These are phyloP conservation scores for Solanum pinnatisectum DNA, from an alignment of 257 asterid species.

Conservation along the genomic window DNA sequence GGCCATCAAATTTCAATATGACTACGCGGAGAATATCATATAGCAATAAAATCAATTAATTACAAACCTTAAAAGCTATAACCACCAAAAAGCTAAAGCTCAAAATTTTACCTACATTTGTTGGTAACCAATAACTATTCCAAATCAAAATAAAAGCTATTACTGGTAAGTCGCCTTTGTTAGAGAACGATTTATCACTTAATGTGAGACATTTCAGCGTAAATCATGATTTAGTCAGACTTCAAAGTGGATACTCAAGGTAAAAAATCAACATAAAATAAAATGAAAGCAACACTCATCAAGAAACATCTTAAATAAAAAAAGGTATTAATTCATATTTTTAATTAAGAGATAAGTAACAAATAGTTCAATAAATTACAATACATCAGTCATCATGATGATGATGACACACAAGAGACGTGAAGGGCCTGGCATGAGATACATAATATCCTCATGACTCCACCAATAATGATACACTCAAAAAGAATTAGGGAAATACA, in stretches of 20 bases:
- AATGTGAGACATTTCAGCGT: accelerated
- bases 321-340: not conserved
- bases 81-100: not conserved
- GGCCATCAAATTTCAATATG: not conserved
- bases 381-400: not conserved
- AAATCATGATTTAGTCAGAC: accelerated
- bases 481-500: not conserved
- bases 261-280: too few species aligned
- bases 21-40: not conserved
- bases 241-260: accelerated
- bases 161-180: too few species aligned
- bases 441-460: not conserved
- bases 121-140: not conserved
- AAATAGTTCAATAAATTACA: not conserved
- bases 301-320: not conserved
- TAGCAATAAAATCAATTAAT: not conserved
- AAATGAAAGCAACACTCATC: not conserved
- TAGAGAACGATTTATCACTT: accelerated
- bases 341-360: not conserved
- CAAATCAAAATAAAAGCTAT: not conserved
- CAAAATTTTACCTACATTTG: not conserved
- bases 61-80: not conserved
- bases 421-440: not conserved
- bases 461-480: not conserved
- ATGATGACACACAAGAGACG: not conserved